phyloP scores from a whole-genome alignment of 768 basidiomycete genomes.

The Tricholoma hemisulphureum region DNA sequence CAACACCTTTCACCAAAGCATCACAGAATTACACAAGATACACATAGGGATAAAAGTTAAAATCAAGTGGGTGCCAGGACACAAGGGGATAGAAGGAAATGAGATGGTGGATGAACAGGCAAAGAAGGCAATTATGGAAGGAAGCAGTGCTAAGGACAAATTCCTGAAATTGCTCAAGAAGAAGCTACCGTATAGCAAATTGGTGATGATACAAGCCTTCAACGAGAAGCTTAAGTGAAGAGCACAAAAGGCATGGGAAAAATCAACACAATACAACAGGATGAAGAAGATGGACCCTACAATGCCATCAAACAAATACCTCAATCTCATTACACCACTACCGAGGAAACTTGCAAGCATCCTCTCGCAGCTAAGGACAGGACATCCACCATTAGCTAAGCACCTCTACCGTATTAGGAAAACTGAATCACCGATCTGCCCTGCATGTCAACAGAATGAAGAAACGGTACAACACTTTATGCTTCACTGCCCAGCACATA shows the following conservation, averaged over 20 bases:
- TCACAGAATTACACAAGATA: neutral
- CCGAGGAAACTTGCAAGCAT: too few relatives aligned
- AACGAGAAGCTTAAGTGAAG: neutral
- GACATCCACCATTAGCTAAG: too few relatives aligned
- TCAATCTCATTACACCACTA: too few relatives aligned
- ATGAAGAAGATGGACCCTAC: too few relatives aligned
- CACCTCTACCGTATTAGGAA: too few relatives aligned
- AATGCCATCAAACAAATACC: neutral
- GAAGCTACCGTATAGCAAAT: neutral
- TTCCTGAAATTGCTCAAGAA: neutral
- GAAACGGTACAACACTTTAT: too few relatives aligned
- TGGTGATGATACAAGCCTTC: slow-evolving; percentile 4
- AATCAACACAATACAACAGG: neutral
- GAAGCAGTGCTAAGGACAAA: neutral
- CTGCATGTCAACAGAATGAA: too few relatives aligned
- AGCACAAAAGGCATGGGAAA: neutral
- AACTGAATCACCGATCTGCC: slow-evolving; percentile 17
- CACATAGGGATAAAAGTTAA: neutral
- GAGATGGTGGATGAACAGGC: neutral
- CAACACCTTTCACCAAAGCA: neutral
- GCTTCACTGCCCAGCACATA: too few relatives aligned
- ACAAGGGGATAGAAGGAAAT: neutral
- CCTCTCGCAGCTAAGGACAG: neutral
- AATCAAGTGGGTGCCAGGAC: slow-evolving; percentile 13
- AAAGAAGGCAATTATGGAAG: neutral